Percentiles rank a stretch among this genome's conserved stretches.
phyloP scores from a whole-genome alignment of 176 grass and related monocot genomes.

The Cocos nucifera region DNA sequence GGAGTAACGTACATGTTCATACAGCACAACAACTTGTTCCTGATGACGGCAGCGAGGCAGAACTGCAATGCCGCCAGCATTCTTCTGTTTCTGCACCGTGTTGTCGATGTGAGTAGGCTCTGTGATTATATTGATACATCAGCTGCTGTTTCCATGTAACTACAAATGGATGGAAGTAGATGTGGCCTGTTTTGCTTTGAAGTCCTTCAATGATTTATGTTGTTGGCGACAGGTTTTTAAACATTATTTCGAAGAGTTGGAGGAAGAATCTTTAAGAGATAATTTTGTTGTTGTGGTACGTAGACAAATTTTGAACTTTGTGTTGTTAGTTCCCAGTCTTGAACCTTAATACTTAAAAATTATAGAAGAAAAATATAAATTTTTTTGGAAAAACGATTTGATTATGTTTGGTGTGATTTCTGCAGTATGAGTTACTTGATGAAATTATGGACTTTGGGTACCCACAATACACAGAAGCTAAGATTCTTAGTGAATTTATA shows the following conservation, averaged over 20 bases:
- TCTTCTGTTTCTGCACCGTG: conserved; percentile 83
- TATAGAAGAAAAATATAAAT: too few relatives aligned
- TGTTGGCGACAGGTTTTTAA: conserved; percentile 61
- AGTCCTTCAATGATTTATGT: too few relatives aligned
- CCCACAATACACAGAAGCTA: conserved; percentile 93
- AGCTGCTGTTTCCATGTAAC: background rate
- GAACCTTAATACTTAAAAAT: too few relatives aligned
- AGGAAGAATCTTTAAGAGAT: conserved; percentile 96
- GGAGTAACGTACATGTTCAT: conserved; percentile 98
- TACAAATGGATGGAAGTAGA: too few relatives aligned
- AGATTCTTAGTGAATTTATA: conserved; percentile 97
- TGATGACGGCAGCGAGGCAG: conserved; percentile 84
- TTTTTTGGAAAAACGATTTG: too few relatives aligned
- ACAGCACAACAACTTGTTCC: conserved; percentile 92
- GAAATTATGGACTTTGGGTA: conserved; percentile 99
- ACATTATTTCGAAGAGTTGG: conserved; percentile 96
- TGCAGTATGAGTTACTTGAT: conserved; percentile 86
- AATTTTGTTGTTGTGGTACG: conserved; percentile 97
- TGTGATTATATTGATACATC: background rate
- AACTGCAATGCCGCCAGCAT: conserved; percentile 97
- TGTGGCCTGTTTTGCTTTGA: too few relatives aligned
- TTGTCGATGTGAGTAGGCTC: conserved; percentile 51
- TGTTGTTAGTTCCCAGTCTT: too few relatives aligned
- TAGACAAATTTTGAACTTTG: conserved; percentile 11
- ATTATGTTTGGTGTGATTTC: too few relatives aligned